A percentile compares a stretch with the other conserved stretches of the same genome.
These are phyloP conservation scores for Annulohypoxylon bovei DNA, from an alignment of 495 filamentous ascomycete species.

Conservation along the genomic window DNA sequence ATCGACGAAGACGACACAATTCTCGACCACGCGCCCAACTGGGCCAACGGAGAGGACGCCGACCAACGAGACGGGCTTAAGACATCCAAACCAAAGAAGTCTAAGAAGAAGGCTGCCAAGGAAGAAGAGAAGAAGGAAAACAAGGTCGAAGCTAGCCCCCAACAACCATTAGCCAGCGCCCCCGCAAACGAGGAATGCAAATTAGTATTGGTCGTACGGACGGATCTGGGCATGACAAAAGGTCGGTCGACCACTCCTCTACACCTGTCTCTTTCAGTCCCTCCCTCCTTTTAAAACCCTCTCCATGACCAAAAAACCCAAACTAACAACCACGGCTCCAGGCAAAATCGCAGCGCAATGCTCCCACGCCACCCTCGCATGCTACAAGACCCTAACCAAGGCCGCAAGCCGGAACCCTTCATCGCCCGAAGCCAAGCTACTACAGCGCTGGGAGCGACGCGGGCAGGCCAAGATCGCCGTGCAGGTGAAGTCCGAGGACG, in stretches of 20 bases:
- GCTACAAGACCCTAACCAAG: slow-evolving; percentile 85
- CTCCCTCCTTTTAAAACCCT: too few relatives aligned
- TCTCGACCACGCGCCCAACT: slow-evolving; percentile 69
- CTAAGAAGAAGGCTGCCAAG: slow-evolving; percentile 27
- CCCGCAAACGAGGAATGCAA: slow-evolving; percentile 85
- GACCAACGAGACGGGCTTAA: slow-evolving; percentile 60
- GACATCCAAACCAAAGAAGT: slow-evolving; percentile 32
- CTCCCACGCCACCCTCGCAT: slow-evolving; percentile 94
- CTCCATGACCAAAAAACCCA: too few relatives aligned
- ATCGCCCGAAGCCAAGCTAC: slow-evolving; percentile 67
- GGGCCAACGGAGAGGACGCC: slow-evolving; percentile 61
- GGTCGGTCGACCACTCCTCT: slow-evolving; percentile 60
- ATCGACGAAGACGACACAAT: slow-evolving; percentile 61
- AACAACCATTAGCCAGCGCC: slow-evolving; percentile 46
- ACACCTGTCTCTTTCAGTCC: background rate
- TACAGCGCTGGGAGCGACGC: slow-evolving; percentile 81
- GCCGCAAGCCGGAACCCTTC: slow-evolving; percentile 57
- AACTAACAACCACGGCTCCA: slow-evolving; percentile 50
- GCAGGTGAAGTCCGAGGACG: slow-evolving; percentile 84
- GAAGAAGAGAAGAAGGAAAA: slow-evolving; percentile 16
- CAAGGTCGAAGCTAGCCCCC: slow-evolving; percentile 11
- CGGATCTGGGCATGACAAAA: slow-evolving; percentile 96
- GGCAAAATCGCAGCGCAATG: slow-evolving; percentile 98
- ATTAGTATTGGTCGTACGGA: slow-evolving; percentile 89
- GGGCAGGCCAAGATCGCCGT: slow-evolving; percentile 95